phyloP scores from a whole-genome alignment of 1,139 yeast genomes.

The Geotrichum carabidarum region DNA sequence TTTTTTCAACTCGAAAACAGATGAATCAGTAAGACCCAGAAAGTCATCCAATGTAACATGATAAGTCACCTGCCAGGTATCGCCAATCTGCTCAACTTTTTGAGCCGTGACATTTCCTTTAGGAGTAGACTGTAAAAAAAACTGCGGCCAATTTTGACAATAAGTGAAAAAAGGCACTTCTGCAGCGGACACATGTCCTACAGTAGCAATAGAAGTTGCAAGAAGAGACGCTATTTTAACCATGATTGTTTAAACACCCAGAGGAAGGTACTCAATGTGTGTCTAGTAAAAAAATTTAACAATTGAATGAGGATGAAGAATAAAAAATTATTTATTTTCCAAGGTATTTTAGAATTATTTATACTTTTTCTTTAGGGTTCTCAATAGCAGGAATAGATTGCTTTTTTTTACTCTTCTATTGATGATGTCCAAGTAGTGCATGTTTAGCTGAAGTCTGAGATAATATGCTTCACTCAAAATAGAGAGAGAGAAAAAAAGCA shows the following conservation, averaged over 20 bases:
- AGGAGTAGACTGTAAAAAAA: background rate
- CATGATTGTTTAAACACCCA: background rate
- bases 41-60: constrained; percentile 2
- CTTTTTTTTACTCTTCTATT: no score
- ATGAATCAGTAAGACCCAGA: background rate
- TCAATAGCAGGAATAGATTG: no score
- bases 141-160: constrained; percentile 2
- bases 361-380: no score
- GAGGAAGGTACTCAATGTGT: no score
- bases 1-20: constrained; percentile 7
- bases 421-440: no score
- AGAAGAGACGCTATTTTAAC: background rate
- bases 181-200: background rate
- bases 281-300: no score
- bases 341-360: no score
- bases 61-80: constrained; percentile 10
- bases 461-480: no score
- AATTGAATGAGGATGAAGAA: no score
- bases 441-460: no score
- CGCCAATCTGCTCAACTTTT: background rate
- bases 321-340: no score
- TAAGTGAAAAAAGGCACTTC: background rate
- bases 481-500: no score
- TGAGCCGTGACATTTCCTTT: constrained; percentile 4
- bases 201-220: background rate